phyloP scores from a whole-genome alignment of 371 early-diverging fungal species.

The Lichtheimia hyalospora region DNA sequence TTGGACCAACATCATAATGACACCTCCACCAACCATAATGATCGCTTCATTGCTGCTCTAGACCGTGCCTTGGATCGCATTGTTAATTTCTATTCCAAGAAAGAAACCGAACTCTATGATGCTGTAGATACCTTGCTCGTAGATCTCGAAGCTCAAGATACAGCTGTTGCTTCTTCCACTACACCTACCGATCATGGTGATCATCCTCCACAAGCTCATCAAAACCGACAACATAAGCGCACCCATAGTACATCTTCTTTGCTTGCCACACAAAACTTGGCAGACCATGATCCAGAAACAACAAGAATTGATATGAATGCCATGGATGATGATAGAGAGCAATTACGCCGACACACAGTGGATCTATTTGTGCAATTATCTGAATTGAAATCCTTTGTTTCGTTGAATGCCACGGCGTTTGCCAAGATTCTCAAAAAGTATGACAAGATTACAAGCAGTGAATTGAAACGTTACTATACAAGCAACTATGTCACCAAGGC shows the following conservation, averaged over 20 bases:
- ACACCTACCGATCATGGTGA: too few species aligned
- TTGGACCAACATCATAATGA: slow-evolving; percentile 22
- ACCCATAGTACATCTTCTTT: background rate
- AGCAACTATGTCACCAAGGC: slow-evolving; percentile 51
- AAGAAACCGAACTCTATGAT: slow-evolving; percentile 76
- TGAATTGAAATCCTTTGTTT: slow-evolving; percentile 87
- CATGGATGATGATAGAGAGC: background rate
- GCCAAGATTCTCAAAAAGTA: slow-evolving; percentile 95
- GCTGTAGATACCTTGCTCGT: slow-evolving; percentile 56
- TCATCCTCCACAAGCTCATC: background rate
- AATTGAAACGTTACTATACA: slow-evolving; percentile 56
- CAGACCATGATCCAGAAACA: slow-evolving; percentile 27
- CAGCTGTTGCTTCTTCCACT: background rate
- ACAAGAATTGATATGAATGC: background rate
- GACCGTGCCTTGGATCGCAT: slow-evolving; percentile 84
- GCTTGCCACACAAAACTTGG: slow-evolving; percentile 30
- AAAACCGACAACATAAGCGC: background rate
- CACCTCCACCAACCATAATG: slow-evolving; percentile 44
- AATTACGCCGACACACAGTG: slow-evolving; percentile 44
- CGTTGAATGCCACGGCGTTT: slow-evolving; percentile 94
- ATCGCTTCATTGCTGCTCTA: slow-evolving; percentile 64
- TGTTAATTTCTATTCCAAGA: slow-evolving; percentile 76
- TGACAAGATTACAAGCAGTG: slow-evolving; percentile 83
- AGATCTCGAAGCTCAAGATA: slow-evolving; percentile 1
- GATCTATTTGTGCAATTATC: slow-evolving; percentile 79